Conservation (phyloP, 2,329 filamentous ascomycete genomes). For the Incumbomyces delicatus region DNA sequence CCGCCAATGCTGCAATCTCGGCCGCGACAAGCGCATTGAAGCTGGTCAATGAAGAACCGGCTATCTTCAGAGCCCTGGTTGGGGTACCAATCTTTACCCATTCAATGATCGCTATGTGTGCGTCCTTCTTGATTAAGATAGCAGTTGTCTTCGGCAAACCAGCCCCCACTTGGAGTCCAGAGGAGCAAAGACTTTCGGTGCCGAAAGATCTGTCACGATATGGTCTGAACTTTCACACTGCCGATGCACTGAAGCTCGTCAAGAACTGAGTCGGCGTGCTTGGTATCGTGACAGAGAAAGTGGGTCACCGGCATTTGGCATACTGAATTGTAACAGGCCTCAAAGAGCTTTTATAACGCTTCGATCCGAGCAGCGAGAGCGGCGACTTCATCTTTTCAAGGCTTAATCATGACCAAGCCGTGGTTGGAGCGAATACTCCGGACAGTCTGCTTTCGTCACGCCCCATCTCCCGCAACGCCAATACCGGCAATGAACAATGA, state of each 20-base stretch:
- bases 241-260: conserved; percentile 26
- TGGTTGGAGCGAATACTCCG: background rate
- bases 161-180: background rate
- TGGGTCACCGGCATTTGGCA: conserved; percentile 33
- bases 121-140: conserved; percentile 34
- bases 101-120: conserved; percentile 36
- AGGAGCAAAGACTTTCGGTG: background rate
- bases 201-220: conserved; percentile 28
- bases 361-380: background rate
- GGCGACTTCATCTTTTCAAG: background rate
- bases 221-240: conserved; percentile 30
- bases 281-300: conserved; percentile 27
- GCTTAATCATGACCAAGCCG: background rate
- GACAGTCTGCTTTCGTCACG: background rate
- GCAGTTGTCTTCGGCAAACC: conserved; percentile 30
- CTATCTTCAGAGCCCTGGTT: conserved; percentile 38
- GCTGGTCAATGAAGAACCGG: conserved; percentile 36
- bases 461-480: background rate
- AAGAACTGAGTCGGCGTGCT: conserved; percentile 32
- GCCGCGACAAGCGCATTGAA: conserved; percentile 38
- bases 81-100: conserved; percentile 38
- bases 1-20: conserved; percentile 37
- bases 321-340: conserved; percentile 33
- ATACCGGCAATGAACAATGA: background rate
- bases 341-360: conserved; percentile 7